These are phyloP conservation scores for Penicillium sp. DNA, from an alignment of 2,329 filamentous ascomycete species.

Conservation along the genomic window DNA sequence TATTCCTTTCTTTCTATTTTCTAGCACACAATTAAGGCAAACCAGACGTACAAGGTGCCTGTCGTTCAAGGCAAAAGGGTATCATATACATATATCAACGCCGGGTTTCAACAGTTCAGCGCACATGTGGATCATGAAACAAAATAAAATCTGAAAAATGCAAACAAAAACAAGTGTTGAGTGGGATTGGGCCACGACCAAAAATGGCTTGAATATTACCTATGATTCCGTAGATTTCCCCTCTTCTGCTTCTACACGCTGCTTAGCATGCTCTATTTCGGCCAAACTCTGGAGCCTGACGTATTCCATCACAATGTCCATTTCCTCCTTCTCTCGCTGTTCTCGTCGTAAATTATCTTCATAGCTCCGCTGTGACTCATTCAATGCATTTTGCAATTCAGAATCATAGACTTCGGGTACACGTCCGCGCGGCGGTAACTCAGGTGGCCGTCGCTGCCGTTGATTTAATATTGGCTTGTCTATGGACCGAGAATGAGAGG, in stretches of 20 bases:
- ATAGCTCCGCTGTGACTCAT: constrained; percentile 22
- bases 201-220: background rate
- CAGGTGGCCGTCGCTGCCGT: background rate
- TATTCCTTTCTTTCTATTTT: background rate
- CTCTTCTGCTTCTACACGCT: background rate
- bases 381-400: constrained; percentile 28
- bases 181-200: background rate
- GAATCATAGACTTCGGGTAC: constrained; percentile 22
- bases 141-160: too few relatives aligned
- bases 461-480: background rate
- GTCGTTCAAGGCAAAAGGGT: background rate
- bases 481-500: background rate
- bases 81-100: background rate
- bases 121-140: background rate
- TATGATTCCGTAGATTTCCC: background rate
- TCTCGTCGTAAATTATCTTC: constrained; percentile 45
- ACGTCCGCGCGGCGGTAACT: constrained; percentile 3
- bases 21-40: background rate
- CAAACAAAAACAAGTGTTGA: background rate
- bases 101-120: background rate
- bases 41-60: background rate
- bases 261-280: constrained; percentile 10
- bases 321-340: constrained; percentile 54
- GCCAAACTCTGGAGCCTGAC: constrained; percentile 69
- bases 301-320: constrained; percentile 72